Base-by-base conservation (phyloP, 2,329 filamentous ascomycete genomes). In the Microdochium bolleyi region DNA sequence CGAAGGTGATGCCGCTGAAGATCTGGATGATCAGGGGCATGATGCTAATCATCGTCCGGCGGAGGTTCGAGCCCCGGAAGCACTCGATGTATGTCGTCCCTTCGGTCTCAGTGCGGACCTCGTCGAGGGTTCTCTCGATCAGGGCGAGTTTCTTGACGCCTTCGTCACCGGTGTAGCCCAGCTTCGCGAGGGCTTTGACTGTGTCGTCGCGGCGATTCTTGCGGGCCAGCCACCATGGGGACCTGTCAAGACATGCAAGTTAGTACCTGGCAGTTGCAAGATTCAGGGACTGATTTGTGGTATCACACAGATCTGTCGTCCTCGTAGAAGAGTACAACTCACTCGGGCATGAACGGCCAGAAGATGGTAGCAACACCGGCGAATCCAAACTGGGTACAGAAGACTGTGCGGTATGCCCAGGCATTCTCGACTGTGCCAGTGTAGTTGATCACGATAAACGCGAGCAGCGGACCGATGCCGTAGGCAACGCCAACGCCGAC, bases 1-100 rank as follows among this genome's bases (percentile, higher is more conserved):
- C 78, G 14, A 83, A 81, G 56, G 34, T 38, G 34, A 83, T 82
- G 24, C 84, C 83, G 51, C 77, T 80, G 2, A 86, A 69, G 22
- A 84, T 83, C 60, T 87, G 84, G 3, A 83, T 83, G 3, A 79
- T 76, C 70, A 84, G 87, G 7, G 83, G 80, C 63, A 84, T 83
- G 55, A 74, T 72, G 4, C 77, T 73, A 32, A 82, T 80, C 60
- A 81, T 78, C 0, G 78, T 81, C 21, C 78, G 73, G n/a, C 76
- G 70, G 19, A 73, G 61, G 54, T 78, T 77, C 38, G 70, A 67
- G 1, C 73, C 74, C 46, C 65, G 72, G 59, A 82, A 73, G 49
- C 77, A 79, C 54, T 81, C 77, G 24, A 64, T 21, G 56, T 80
- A 82, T 1, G 70, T 74, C 24, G 73, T 75, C 0, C 74, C 74